phyloP scores from a whole-genome alignment of 2,329 filamentous ascomycete genomes.

The Lasiodiplodia hormozganensis region DNA sequence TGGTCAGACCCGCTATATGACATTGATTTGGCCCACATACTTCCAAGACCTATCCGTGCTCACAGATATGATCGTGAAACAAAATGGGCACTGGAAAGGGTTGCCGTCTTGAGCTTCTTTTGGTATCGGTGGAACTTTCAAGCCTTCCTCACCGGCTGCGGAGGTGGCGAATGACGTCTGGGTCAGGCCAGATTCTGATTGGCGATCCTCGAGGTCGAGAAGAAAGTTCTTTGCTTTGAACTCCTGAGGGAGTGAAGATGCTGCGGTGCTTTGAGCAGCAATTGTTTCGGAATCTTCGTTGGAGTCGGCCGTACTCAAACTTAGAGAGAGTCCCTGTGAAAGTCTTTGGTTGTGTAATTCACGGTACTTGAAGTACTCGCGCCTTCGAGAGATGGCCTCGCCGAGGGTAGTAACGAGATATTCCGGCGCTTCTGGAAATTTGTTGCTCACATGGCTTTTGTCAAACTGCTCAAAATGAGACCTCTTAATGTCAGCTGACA shows the following conservation, averaged over 20 bases:
- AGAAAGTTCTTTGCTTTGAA: background rate
- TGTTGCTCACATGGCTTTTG: constrained; percentile 37
- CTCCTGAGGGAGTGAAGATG: constrained; percentile 5
- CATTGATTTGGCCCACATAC: background rate
- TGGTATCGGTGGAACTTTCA: background rate
- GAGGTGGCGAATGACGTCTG: constrained; percentile 12
- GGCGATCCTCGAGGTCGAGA: background rate
- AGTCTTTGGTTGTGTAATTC: constrained; percentile 43
- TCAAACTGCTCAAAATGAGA: constrained; percentile 40
- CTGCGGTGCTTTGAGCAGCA: background rate
- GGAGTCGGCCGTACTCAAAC: background rate
- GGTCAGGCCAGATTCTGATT: constrained; percentile 3
- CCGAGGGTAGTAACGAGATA: constrained; percentile 39
- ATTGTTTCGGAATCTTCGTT: background rate
- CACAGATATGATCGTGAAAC: constrained; percentile 13
- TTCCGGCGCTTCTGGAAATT: constrained; percentile 33
- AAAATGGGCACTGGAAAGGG: constrained; percentile 11
- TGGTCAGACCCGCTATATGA: background rate
- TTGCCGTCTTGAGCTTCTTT: background rate
- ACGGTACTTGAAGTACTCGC: constrained; percentile 44
- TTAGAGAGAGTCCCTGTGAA: constrained; percentile 29
- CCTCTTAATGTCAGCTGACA: constrained; percentile 37
- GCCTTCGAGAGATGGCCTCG: constrained; percentile 40
- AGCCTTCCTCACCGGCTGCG: background rate
- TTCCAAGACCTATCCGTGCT: constrained; percentile 2